These are phyloP conservation scores for Emmonsia crescens DNA, from an alignment of 2,329 filamentous ascomycete genomes.

Conservation along the genomic window DNA sequence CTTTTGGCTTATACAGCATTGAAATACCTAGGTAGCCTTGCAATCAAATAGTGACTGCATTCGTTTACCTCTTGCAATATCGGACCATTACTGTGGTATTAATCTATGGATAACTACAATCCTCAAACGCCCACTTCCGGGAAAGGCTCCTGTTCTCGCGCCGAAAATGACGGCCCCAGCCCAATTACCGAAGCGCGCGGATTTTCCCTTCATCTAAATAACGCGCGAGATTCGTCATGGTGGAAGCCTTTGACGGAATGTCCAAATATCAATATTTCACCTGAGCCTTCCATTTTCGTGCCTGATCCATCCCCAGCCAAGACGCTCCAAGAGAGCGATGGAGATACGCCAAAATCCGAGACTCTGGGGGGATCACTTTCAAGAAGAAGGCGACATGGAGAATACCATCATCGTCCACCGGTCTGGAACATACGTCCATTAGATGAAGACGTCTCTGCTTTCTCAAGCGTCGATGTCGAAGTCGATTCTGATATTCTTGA, in stretches of 20 bases:
- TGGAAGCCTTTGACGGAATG: not conserved
- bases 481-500: slow-evolving; percentile 5
- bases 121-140: not conserved
- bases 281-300: not conserved
- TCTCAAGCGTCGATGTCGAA: slow-evolving; percentile 2
- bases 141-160: not conserved
- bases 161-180: not conserved
- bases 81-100: not conserved
- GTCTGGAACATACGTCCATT: slow-evolving; percentile 18
- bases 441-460: not conserved
- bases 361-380: slow-evolving; percentile 16
- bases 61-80: not conserved
- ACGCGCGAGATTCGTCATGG: not conserved
- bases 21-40: not conserved
- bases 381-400: slow-evolving; percentile 20
- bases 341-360: slow-evolving; percentile 10
- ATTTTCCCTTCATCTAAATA: not conserved
- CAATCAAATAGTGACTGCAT: not conserved
- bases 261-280: not conserved
- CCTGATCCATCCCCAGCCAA: slow-evolving; percentile 3
- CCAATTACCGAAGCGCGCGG: not conserved
- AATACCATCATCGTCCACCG: slow-evolving; percentile 24
- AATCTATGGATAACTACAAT: not conserved
- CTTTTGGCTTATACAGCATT: not conserved
- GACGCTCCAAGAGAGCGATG: slow-evolving; percentile 10